Percentiles rank a stretch among this genome's conserved stretches.
Conservation (phyloP, 176 grass and related monocot species). For the Sorghum bicolor region DNA sequence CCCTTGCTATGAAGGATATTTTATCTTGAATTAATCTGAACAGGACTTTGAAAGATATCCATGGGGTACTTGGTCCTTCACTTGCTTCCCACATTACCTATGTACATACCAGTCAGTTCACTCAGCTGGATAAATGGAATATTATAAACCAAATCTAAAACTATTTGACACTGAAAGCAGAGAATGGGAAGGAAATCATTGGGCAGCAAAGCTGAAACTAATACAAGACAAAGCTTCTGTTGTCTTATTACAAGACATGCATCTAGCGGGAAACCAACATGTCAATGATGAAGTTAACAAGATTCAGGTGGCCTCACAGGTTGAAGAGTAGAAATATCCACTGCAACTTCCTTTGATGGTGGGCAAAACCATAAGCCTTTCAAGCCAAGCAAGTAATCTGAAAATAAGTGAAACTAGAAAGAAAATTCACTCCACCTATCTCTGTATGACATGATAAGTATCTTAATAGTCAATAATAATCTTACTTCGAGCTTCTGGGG, state of each 20-base stretch:
- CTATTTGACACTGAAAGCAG: too few species aligned
- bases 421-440: slow-evolving; percentile 14
- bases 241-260: too few species aligned
- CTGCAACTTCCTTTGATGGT: slow-evolving; percentile 38
- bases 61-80: slow-evolving; percentile 61
- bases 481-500: slow-evolving; percentile 61
- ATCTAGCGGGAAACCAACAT: too few species aligned
- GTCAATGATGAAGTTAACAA: not conserved
- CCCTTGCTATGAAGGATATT: slow-evolving; percentile 53
- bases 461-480: slow-evolving; percentile 19
- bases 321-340: slow-evolving; percentile 51
- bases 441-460: slow-evolving; percentile 12
- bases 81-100: slow-evolving; percentile 42
- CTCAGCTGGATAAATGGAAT: slow-evolving; percentile 14
- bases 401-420: slow-evolving; percentile 39
- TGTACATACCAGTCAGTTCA: not conserved
- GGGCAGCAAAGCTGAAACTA: too few species aligned
- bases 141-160: not conserved
- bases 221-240: too few species aligned
- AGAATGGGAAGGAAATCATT: too few species aligned
- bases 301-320: slow-evolving; percentile 50
- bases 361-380: slow-evolving; percentile 54
- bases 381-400: slow-evolving; percentile 84
- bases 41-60: slow-evolving; percentile 63
- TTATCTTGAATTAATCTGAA: slow-evolving; percentile 58